phyloP scores from a whole-genome alignment of 441 rosid species.

The Populus hybrid region DNA sequence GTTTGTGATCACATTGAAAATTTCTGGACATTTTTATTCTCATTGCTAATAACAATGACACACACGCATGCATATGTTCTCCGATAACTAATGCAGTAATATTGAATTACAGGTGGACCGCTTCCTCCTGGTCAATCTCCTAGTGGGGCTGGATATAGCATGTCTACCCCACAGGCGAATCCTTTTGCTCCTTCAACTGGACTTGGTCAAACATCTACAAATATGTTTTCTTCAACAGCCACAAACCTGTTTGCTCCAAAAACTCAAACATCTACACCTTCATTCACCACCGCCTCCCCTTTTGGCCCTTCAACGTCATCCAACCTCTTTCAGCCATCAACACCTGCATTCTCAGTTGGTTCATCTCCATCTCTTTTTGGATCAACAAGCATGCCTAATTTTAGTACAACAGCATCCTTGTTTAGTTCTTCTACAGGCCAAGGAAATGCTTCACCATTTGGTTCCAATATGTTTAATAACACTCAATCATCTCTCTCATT shows the following conservation, averaged over 20 bases:
- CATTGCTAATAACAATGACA: slow-evolving; percentile 4
- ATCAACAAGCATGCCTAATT: slow-evolving; percentile 41
- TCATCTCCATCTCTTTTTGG: slow-evolving; percentile 47
- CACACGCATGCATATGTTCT: background rate
- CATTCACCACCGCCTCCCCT: slow-evolving; percentile 34
- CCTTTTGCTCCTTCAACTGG: slow-evolving; percentile 48
- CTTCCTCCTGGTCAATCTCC: slow-evolving; percentile 55
- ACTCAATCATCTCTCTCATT: slow-evolving; percentile 62
- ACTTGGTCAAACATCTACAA: slow-evolving; percentile 55
- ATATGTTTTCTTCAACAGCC: slow-evolving; percentile 45
- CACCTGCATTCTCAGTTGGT: slow-evolving; percentile 40
- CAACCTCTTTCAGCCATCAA: slow-evolving; percentile 47
- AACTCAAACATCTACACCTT: slow-evolving; percentile 42
- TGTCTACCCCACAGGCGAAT: slow-evolving; percentile 40
- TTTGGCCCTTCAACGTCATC: slow-evolving; percentile 45
- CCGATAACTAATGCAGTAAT: background rate
- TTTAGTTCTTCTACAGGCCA: slow-evolving; percentile 49
- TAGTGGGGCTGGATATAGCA: slow-evolving; percentile 47
- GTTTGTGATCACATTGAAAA: background rate
- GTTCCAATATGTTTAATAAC: slow-evolving; percentile 38
- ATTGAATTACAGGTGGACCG: slow-evolving; percentile 65
- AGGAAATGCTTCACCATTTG: slow-evolving; percentile 46
- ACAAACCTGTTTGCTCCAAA: slow-evolving; percentile 58
- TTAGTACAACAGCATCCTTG: slow-evolving; percentile 61
- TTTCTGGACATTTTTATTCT: background rate